Evolutionary conservation across 768 basidiomycete species (phyloP).

Genomic region (Mrakia gelida): DNA sequence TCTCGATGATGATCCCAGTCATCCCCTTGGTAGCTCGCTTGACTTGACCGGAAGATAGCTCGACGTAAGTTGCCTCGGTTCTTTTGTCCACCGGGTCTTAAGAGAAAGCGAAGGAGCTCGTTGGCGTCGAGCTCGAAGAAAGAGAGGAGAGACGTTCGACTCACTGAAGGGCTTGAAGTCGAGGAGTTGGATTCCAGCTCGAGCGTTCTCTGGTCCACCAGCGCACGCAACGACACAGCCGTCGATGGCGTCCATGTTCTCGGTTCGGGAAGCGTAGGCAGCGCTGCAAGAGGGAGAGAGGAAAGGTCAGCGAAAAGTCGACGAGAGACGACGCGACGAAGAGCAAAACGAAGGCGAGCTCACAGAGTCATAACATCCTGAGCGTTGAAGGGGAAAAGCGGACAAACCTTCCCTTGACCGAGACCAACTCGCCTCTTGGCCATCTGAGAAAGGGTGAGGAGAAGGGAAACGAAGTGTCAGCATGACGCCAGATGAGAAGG

Average conservation of each 20-base stretch:
- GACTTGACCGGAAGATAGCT: conserved; percentile 84
- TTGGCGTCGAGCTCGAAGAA: neutral
- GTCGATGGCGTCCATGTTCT: conserved; percentile 99
- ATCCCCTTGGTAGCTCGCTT: conserved; percentile 99
- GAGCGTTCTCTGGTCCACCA: conserved; percentile 67
- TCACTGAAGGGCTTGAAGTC: conserved; percentile 97
- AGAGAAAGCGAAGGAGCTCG: neutral
- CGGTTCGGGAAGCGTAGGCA: conserved; percentile 93
- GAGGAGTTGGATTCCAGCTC: conserved; percentile 86
- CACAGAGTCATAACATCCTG: conserved; percentile 83
- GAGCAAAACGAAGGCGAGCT: neutral
- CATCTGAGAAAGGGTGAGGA: too few relatives aligned
- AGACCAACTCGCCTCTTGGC: too few relatives aligned
- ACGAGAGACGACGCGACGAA: neutral
- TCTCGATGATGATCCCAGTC: conserved; percentile 80
- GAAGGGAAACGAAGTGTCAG: too few relatives aligned
- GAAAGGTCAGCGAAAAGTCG: neutral
- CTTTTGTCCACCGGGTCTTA: conserved; percentile 95
- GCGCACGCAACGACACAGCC: conserved; percentile 75
- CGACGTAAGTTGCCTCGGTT: conserved; percentile 96
- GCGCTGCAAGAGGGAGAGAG: conserved; percentile 46
- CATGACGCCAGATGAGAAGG: too few relatives aligned
- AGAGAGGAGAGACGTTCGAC: neutral
- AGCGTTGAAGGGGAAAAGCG: conserved; percentile 71
- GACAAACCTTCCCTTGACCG: too few relatives aligned